These are phyloP conservation scores for Penicillium manginii DNA, from an alignment of 495 filamentous ascomycete genomes.

Conservation along the genomic window DNA sequence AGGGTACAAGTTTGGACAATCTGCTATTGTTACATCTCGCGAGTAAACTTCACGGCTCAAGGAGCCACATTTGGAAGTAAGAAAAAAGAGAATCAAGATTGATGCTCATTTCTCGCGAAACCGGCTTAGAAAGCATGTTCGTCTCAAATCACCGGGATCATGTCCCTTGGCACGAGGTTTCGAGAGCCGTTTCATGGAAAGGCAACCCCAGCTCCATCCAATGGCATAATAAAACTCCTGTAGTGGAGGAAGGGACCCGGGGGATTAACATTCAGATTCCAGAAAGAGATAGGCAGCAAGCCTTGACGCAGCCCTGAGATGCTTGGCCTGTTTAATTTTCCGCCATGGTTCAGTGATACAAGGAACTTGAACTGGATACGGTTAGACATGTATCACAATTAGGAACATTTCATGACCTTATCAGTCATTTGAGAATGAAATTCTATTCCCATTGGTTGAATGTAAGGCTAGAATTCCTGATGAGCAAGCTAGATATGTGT, in stretches of 20 bases:
- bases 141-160: too few relatives aligned
- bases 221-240: not conserved
- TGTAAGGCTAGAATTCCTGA: slow-evolving; percentile 17
- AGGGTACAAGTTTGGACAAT: too few relatives aligned
- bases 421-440: not conserved
- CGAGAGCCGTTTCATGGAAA: not conserved
- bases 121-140: too few relatives aligned
- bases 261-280: slow-evolving; percentile 4
- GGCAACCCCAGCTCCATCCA: not conserved
- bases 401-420: slow-evolving; percentile 6
- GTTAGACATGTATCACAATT: not conserved
- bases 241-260: not conserved
- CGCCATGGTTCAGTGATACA: slow-evolving; percentile 6
- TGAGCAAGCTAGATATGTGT: slow-evolving; percentile 22
- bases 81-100: too few relatives aligned
- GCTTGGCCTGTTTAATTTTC: slow-evolving; percentile 14
- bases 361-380: slow-evolving; percentile 3
- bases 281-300: not conserved
- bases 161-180: too few relatives aligned
- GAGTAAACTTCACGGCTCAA: too few relatives aligned
- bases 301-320: slow-evolving; percentile 4
- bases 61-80: too few relatives aligned
- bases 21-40: too few relatives aligned
- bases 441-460: slow-evolving; percentile 7
- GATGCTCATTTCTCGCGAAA: too few relatives aligned